phyloP scores from a whole-genome alignment of 2,329 filamentous ascomycete species.

The Aspergillus fumigatiaffinis region DNA sequence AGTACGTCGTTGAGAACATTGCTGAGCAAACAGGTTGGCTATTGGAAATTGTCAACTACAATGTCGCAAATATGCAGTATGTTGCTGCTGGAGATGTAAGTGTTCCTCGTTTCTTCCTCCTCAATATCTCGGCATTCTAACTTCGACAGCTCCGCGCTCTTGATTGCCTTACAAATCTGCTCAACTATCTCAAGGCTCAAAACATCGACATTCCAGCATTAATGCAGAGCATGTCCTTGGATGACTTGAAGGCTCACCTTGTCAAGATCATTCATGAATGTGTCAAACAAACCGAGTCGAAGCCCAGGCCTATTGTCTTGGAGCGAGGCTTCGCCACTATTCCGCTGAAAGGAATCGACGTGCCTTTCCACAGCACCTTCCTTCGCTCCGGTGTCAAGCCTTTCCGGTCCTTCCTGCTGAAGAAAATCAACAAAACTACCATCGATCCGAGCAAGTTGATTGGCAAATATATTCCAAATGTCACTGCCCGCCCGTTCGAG shows the following conservation, averaged over 20 bases:
- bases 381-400: constrained; percentile 97
- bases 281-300: constrained; percentile 79
- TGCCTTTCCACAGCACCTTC: constrained; percentile 99
- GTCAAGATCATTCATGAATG: constrained; percentile 87
- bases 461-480: constrained; percentile 98
- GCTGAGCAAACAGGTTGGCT: constrained; percentile 92
- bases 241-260: constrained; percentile 86
- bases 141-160: constrained; percentile 53
- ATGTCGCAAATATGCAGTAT: constrained; percentile 68
- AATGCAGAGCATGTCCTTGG: constrained; percentile 78
- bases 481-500: constrained; percentile 92
- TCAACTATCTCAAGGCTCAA: constrained; percentile 93
- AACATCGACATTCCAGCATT: constrained; percentile 96
- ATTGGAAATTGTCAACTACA: constrained; percentile 97
- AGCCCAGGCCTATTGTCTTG: constrained; percentile 82
- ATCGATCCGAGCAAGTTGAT: constrained; percentile 96
- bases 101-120: constrained; percentile 20
- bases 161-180: constrained; percentile 68
- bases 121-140: constrained; percentile 16
- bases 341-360: constrained; percentile 93
- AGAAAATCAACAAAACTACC: constrained; percentile 99
- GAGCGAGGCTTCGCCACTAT: constrained; percentile 97
- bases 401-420: constrained; percentile 95
- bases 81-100: constrained; percentile 61
- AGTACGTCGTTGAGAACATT: constrained; percentile 95